phyloP scores from a whole-genome alignment of 192 early-diverging fungal genomes.

The Linderina pennispora region DNA sequence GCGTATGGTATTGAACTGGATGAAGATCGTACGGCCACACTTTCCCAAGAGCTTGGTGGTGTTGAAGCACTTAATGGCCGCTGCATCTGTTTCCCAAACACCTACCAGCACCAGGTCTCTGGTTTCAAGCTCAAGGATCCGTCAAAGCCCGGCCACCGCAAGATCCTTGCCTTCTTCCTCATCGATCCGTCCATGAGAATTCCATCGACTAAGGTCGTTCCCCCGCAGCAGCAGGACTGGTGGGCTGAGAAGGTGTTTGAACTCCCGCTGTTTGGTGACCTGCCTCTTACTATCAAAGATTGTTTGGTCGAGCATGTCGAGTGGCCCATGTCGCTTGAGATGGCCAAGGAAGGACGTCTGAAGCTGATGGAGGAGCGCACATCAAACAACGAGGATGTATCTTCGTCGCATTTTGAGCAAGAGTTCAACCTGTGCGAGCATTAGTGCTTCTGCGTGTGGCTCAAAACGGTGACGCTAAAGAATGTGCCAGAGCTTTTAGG shows the following conservation, averaged over 20 bases:
- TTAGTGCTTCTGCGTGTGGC: no score
- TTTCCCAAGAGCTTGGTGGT: constrained; percentile 41
- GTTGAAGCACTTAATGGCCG: constrained; percentile 50
- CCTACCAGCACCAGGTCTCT: constrained; percentile 61
- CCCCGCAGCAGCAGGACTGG: constrained; percentile 61
- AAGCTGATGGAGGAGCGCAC: constrained; percentile 48
- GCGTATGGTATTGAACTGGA: constrained; percentile 41
- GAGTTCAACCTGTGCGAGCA: constrained; percentile 27
- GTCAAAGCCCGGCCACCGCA: constrained; percentile 56
- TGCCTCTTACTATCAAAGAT: constrained; percentile 14
- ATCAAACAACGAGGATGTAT: background rate
- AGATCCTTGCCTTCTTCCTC: constrained; percentile 66
- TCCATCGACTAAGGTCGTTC: constrained; percentile 52
- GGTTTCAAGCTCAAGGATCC: constrained; percentile 55
- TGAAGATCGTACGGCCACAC: background rate
- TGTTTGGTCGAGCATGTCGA: constrained; percentile 11
- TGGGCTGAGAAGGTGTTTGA: constrained; percentile 2
- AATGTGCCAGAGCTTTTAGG: no score
- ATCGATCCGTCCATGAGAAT: constrained; percentile 54
- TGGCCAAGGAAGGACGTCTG: constrained; percentile 36
- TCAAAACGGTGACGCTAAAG: no score
- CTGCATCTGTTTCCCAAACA: constrained; percentile 66
- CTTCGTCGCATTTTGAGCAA: constrained; percentile 2
- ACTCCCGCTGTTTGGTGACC: constrained; percentile 1
- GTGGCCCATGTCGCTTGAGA: constrained; percentile 30